These are phyloP conservation scores for Zasmidium citrigriseum DNA, from an alignment of 2,329 filamentous ascomycete species.

Conservation along the genomic window DNA sequence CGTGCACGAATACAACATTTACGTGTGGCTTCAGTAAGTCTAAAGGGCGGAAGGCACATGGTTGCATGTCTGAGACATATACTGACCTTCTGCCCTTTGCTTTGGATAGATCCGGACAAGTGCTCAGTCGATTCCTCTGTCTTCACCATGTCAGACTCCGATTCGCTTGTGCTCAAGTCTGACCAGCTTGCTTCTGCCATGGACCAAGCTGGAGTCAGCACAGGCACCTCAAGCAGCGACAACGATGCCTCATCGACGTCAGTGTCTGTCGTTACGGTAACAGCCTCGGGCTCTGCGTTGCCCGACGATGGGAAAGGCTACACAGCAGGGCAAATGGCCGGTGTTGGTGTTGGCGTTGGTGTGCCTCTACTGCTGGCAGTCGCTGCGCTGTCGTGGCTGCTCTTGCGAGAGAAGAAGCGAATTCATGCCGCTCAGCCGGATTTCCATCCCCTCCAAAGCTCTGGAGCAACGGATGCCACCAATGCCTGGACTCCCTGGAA, in stretches of 20 bases:
- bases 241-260: neutral
- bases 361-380: constrained; percentile 12
- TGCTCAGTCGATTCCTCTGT: constrained; percentile 5
- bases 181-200: constrained; percentile 10
- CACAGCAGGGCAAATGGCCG: constrained; percentile 12
- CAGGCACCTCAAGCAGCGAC: neutral
- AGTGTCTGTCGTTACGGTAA: neutral
- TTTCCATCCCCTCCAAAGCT: neutral
- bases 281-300: neutral
- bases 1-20: constrained; percentile 10
- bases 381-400: constrained; percentile 5
- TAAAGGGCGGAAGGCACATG: too few species aligned
- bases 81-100: too few species aligned
- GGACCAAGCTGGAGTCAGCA: constrained; percentile 9
- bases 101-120: constrained; percentile 12
- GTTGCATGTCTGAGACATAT: too few species aligned
- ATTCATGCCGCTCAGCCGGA: neutral
- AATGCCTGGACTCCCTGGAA: neutral
- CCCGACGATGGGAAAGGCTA: neutral
- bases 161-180: constrained; percentile 7
- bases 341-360: constrained; percentile 14
- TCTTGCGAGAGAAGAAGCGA: constrained; percentile 67
- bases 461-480: neutral
- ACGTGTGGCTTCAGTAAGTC: constrained; percentile 14
- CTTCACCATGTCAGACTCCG: constrained; percentile 6